Evolutionary conservation across 352 stramenopile species (phyloP), one percentile per base, ranked within the genome.

Genomic region (Globisporangium spiculum): DNA sequence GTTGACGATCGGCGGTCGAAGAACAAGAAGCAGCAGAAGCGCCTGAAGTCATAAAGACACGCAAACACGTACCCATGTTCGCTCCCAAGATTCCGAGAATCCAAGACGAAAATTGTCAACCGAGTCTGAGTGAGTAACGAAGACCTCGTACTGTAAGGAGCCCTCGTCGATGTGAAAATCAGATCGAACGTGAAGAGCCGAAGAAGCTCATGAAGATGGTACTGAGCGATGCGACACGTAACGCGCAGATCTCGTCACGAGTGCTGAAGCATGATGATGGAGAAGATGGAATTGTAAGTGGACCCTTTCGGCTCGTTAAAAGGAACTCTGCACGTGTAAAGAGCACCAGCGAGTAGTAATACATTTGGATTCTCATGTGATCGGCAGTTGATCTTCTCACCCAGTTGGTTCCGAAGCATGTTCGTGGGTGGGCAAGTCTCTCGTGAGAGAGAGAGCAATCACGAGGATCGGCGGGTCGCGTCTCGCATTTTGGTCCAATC

Each of bases 21-120:
- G 34, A 22, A 18, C 44, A 68, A 60, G 53, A 65, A 65, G 48
- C 20, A 44, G 52, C 55, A 68, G 53, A 63, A 66, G 66, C 60
- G 66, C 5, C 58, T 63, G 20, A 71, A 71, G 58, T 50, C 59
- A 26, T 65, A 66, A 9, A 38, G 32, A 12, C 8, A 9, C 44
- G 4, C 12, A 52, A 20, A 52, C 16, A 52, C 18, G 44, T 18
- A 52, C 44, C 44, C 44, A 52, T 52, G 44, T 22, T 12, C 44
- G 44, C 44, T 52, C 44, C 18, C 44, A 52, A 52, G 44, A 52
- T 52, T 24, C 18, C 44, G 10, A 52, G 44, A 52, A 22, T 24
- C 44, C 18, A 52, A 52, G 18, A 52, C 44, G 16, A 52, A 52
- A 18, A 52, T 52, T 2, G 41, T 50, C 41, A 50, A 46, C 12